Percentiles rank a stretch among this genome's conserved stretches.
phyloP scores from a whole-genome alignment of 306 rosid genomes.

The Parietaria judaica region DNA sequence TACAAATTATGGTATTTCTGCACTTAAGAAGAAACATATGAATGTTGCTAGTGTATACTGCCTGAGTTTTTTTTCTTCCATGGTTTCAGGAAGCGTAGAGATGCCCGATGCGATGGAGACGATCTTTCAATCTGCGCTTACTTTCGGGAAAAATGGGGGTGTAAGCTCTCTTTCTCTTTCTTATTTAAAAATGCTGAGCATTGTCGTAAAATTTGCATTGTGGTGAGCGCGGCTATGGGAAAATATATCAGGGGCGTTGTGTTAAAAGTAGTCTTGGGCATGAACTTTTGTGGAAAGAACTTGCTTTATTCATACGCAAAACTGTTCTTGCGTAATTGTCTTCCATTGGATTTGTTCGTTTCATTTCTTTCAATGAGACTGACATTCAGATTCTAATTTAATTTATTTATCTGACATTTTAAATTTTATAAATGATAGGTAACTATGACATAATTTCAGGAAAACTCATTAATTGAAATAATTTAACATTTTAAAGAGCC shows the following conservation, averaged over 20 bases:
- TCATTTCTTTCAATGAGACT: too few relatives aligned
- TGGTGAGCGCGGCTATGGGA: not conserved
- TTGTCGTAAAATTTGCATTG: not conserved
- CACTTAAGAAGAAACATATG: not conserved
- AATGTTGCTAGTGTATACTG: not conserved
- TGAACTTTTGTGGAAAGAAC: too few relatives aligned
- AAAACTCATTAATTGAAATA: too few relatives aligned
- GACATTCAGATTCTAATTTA: too few relatives aligned
- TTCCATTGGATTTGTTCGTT: too few relatives aligned
- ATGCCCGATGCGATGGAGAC: conserved; percentile 99
- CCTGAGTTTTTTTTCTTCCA: conserved; percentile 12
- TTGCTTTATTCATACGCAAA: too few relatives aligned
- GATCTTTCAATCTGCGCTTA: conserved; percentile 89
- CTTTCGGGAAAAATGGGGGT: conserved; percentile 83
- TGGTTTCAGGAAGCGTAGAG: conserved; percentile 67
- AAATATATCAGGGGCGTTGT: not conserved
- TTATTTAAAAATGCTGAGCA: conserved; percentile 17
- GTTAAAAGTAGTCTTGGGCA: not conserved
- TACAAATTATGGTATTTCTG: not conserved
- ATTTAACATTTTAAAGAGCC: too few relatives aligned
- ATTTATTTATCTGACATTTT: too few relatives aligned
- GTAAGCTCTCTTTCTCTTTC: conserved; percentile 44
- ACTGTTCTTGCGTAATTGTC: too few relatives aligned
- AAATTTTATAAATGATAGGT: too few relatives aligned
- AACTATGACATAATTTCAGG: too few relatives aligned